phyloP scores from a whole-genome alignment of 305 asterid species.

The Ajuga reptans region DNA sequence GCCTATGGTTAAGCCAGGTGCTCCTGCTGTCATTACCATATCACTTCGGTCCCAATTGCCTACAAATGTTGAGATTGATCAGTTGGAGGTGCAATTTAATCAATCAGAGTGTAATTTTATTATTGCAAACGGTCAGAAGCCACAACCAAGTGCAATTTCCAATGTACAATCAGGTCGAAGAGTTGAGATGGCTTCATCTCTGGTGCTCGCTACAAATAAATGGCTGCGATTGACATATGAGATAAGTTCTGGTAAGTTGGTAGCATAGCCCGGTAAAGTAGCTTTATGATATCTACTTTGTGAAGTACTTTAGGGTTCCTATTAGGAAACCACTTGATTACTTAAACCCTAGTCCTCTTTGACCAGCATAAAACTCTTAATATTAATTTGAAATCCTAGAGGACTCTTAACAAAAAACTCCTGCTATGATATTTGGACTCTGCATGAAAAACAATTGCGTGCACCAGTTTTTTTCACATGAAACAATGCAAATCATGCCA shows the following conservation, averaged over 20 bases:
- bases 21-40: slow-evolving; percentile 57
- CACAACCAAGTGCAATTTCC: slow-evolving; percentile 54
- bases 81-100: slow-evolving; percentile 92
- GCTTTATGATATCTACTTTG: background rate
- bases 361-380: slow-evolving; percentile 1
- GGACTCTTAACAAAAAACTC: background rate
- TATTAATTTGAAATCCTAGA: background rate
- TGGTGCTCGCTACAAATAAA: slow-evolving; percentile 67
- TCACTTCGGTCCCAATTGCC: slow-evolving; percentile 85
- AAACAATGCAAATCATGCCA: background rate
- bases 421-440: background rate
- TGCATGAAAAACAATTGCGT: slow-evolving; percentile 5
- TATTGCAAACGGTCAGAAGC: slow-evolving; percentile 73
- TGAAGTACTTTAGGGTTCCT: background rate
- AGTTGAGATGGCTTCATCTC: slow-evolving; percentile 72
- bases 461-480: background rate
- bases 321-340: background rate
- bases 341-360: background rate
- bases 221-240: slow-evolving; percentile 92
- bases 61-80: slow-evolving; percentile 71
- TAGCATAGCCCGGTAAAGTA: background rate
- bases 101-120: slow-evolving; percentile 86
- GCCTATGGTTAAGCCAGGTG: slow-evolving; percentile 82
- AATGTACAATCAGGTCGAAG: slow-evolving; percentile 73
- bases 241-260: slow-evolving; percentile 70